Conservation (phyloP, 2,329 filamentous ascomycete genomes). For the Fusarium caatingaense region DNA sequence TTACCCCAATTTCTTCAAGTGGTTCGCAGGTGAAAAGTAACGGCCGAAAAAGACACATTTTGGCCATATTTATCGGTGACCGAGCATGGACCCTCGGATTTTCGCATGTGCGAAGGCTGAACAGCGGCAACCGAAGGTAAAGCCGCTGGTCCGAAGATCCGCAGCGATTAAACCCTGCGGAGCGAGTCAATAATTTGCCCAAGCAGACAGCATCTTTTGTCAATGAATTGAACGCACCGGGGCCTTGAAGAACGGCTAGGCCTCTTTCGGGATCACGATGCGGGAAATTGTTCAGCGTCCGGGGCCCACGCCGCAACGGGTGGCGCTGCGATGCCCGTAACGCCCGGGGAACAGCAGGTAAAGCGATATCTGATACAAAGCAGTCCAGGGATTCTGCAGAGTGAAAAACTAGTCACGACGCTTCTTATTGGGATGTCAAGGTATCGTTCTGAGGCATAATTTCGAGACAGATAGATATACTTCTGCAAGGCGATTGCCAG, state of each 20-base stretch:
- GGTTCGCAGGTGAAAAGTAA: slow-evolving; percentile 20
- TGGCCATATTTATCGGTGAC: slow-evolving; percentile 39
- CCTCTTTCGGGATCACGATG: slow-evolving; percentile 38
- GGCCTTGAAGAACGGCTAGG: slow-evolving; percentile 30
- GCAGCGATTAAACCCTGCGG: slow-evolving; percentile 13
- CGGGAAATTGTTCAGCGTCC: slow-evolving; percentile 44
- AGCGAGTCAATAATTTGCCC: slow-evolving; percentile 32
- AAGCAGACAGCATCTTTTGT: slow-evolving; percentile 36
- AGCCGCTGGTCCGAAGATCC: slow-evolving; percentile 45
- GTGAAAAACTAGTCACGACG: not conserved
- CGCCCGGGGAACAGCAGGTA: slow-evolving; percentile 33
- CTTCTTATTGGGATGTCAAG: not conserved
- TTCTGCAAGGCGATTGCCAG: not conserved
- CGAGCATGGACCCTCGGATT: slow-evolving; percentile 40
- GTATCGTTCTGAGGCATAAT: not conserved
- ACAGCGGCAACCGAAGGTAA: slow-evolving; percentile 46
- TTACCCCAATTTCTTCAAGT: slow-evolving; percentile 36
- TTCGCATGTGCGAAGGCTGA: slow-evolving; percentile 42
- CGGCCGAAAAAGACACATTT: slow-evolving; percentile 13
- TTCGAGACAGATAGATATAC: not conserved
- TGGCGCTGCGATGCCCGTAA: slow-evolving; percentile 32
- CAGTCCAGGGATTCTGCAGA: slow-evolving; percentile 13
- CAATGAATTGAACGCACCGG: slow-evolving; percentile 38
- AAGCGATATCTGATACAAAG: slow-evolving; percentile 31
- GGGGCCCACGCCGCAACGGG: slow-evolving; percentile 39